Evolutionary conservation across 495 filamentous ascomycete species (phyloP).

Genomic region (Emericellopsis terricola): DNA sequence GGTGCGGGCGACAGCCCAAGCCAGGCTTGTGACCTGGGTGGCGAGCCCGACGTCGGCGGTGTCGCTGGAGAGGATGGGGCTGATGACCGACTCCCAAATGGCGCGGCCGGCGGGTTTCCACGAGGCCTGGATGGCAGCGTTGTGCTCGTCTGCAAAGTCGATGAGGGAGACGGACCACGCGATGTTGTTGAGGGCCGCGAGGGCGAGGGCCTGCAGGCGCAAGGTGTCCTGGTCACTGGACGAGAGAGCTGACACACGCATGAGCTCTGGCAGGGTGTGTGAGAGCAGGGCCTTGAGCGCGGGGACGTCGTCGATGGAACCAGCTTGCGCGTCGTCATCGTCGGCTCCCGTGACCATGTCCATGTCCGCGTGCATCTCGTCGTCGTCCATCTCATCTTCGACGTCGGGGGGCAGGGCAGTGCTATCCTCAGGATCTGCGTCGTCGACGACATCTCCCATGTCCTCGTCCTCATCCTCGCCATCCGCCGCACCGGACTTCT

Average conservation of each 20-base stretch:
- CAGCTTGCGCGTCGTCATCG: conserved; percentile 14
- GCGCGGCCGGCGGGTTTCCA: conserved; percentile 31
- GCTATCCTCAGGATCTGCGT: conserved; percentile 13
- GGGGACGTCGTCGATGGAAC: conserved; percentile 20
- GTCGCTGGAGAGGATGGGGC: conserved; percentile 32
- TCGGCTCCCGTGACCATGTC: conserved; percentile 33
- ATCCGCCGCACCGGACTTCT: conserved; percentile 14
- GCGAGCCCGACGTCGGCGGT: conserved; percentile 41
- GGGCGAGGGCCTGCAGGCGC: conserved; percentile 24
- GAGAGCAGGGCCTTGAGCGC: conserved; percentile 29
- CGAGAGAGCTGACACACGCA: conserved; percentile 17
- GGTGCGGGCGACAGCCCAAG: conserved; percentile 39
- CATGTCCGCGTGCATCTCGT: conserved; percentile 39
- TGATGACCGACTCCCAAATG: conserved; percentile 33
- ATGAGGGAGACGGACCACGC: conserved; percentile 37
- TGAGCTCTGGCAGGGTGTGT: conserved; percentile 27
- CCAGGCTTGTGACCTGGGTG: conserved; percentile 35
- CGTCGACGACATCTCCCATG: conserved; percentile 17
- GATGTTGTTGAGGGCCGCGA: conserved; percentile 41
- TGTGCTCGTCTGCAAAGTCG: conserved; percentile 23
- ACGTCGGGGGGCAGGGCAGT: conserved; percentile 7
- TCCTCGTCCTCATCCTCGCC: conserved; percentile 13
- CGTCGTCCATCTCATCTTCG: conserved; percentile 14
- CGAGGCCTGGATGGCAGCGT: conserved; percentile 18
- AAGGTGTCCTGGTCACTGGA: conserved; percentile 7